Conservation (phyloP, 768 basidiomycete species). For the Infundibulicybe gibba region DNA sequence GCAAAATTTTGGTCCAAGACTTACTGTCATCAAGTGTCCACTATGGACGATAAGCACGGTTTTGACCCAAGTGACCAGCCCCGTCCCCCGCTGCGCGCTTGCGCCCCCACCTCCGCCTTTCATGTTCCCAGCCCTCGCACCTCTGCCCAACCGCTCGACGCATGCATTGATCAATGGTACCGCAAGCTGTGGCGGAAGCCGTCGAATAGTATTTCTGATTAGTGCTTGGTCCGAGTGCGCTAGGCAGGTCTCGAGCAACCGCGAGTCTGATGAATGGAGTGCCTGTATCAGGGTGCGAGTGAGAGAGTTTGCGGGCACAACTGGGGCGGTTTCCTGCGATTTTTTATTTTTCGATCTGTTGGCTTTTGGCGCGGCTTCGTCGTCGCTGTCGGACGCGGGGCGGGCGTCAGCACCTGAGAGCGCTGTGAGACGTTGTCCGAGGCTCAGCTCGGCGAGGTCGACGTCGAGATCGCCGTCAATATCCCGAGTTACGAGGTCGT, state of each 20-base stretch:
- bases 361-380: conserved; percentile 24
- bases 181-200: conserved; percentile 83
- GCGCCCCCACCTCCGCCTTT: conserved; percentile 78
- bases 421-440: conserved; percentile 86
- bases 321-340: conserved; percentile 26
- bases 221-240: conserved; percentile 77
- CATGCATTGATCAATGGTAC: conserved; percentile 85
- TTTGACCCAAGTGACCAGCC: conserved; percentile 74
- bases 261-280: conserved; percentile 89
- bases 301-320: conserved; percentile 78
- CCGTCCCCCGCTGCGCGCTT: conserved; percentile 71
- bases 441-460: conserved; percentile 85
- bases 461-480: conserved; percentile 74
- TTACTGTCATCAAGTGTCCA: conserved; percentile 90
- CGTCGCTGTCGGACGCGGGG: conserved; percentile 44
- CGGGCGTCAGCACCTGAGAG: conserved; percentile 50
- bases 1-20: conserved; percentile 21
- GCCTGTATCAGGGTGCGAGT: conserved; percentile 95
- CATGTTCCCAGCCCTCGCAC: conserved; percentile 64
- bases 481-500: conserved; percentile 45
- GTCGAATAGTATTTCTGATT: conserved; percentile 82
- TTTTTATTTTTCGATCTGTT: conserved; percentile 29
- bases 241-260: conserved; percentile 83
- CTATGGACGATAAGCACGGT: conserved; percentile 83
- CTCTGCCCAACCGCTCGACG: conserved; percentile 82